A percentile compares a stretch with the other conserved stretches of the same genome.
phyloP scores from a whole-genome alignment of 805 yeast genomes.

The Isabelozyma heimii region DNA sequence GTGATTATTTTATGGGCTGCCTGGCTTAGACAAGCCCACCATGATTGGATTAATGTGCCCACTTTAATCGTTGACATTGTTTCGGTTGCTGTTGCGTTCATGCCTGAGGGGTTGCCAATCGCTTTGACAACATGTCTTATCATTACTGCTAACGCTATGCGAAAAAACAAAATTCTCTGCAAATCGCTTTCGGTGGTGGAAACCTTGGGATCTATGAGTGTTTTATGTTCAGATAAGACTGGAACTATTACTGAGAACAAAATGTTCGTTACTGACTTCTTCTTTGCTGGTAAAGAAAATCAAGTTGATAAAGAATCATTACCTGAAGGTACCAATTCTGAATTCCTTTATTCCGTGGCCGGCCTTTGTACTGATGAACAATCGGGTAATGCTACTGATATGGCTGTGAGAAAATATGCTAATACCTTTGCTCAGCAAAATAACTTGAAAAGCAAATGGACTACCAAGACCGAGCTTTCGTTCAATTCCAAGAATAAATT shows the following conservation, averaged over 20 bases:
- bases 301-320: constrained; percentile 9
- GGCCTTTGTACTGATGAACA: constrained; percentile 36
- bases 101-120: constrained; percentile 52
- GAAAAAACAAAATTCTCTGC: constrained; percentile 41
- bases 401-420: constrained; percentile 40
- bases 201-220: constrained; percentile 56
- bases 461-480: constrained; percentile 24
- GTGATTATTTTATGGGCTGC: constrained; percentile 41
- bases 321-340: constrained; percentile 6
- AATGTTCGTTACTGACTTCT: constrained; percentile 38
- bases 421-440: constrained; percentile 8
- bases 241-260: constrained; percentile 51
- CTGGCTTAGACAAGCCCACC: constrained; percentile 37
- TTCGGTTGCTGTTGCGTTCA: constrained; percentile 47
- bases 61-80: constrained; percentile 42
- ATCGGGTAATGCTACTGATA: constrained; percentile 50
- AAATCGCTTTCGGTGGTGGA: constrained; percentile 49
- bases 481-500: constrained; percentile 48
- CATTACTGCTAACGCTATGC: constrained; percentile 48
- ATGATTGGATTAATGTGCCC: constrained; percentile 41
- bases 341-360: constrained; percentile 14
- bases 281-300: constrained; percentile 10
- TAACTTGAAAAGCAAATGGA: constrained; percentile 14
- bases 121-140: constrained; percentile 50
- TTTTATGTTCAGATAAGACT: constrained; percentile 41